A percentile compares a stretch with the other conserved stretches of the same genome.
These are phyloP conservation scores for Rhododendron williamsianum DNA, from an alignment of 148 eudicot species.

Conservation along the genomic window DNA sequence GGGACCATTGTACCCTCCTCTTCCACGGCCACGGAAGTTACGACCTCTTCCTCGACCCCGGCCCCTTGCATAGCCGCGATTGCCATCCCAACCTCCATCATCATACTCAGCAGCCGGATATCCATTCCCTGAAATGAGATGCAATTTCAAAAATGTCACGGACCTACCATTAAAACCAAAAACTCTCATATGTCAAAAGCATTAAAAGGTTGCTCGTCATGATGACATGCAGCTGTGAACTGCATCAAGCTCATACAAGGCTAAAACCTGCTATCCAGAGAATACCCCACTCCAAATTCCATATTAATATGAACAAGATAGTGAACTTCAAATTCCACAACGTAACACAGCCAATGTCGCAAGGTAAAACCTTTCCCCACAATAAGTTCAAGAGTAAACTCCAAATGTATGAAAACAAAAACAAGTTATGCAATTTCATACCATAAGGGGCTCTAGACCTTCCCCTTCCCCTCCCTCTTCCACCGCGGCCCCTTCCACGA, in stretches of 20 bases:
- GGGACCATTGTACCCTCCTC: constrained; percentile 65
- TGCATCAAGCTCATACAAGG: not conserved
- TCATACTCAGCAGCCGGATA: constrained; percentile 51
- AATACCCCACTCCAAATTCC: not conserved
- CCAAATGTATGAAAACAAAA: not conserved
- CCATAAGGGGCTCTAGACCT: constrained; percentile 53
- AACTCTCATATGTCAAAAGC: not conserved
- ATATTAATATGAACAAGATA: not conserved
- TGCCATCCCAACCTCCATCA: constrained; percentile 80
- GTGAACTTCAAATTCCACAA: not conserved
- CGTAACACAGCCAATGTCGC: not conserved
- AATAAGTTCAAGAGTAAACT: not conserved
- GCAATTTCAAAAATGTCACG: not conserved
- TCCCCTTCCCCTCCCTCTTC: constrained; percentile 93
- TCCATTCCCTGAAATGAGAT: constrained; percentile 58
- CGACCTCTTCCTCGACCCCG: constrained; percentile 86
- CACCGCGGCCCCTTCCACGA: constrained; percentile 87
- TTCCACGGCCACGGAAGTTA: constrained; percentile 59
- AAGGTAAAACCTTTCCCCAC: not conserved
- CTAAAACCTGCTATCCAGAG: not conserved
- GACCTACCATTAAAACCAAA: not conserved
- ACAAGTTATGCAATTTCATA: constrained; percentile 26
- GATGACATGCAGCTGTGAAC: not conserved
- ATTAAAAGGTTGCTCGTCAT: not conserved
- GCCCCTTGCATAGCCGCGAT: constrained; percentile 65